phyloP scores from a whole-genome alignment of 2,329 filamentous ascomycete species.

The Venturia oleaginea region DNA sequence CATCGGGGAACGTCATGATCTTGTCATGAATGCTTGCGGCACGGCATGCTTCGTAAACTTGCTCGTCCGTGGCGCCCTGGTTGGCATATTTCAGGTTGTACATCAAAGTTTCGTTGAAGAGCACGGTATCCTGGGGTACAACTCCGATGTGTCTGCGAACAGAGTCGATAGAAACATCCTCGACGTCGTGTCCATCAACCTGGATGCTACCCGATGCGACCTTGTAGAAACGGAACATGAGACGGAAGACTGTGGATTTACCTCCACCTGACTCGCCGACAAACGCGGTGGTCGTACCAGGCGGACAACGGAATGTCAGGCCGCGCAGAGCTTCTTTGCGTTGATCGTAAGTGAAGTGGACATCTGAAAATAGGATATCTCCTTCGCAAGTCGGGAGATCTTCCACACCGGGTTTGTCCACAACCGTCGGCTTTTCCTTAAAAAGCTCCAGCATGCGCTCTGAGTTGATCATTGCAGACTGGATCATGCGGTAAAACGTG shows the following conservation, averaged over 20 bases:
- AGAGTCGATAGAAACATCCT: constrained; percentile 87
- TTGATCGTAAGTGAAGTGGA: constrained; percentile 82
- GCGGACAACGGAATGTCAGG: constrained; percentile 73
- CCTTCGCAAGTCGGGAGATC: constrained; percentile 62
- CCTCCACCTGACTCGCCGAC: constrained; percentile 95
- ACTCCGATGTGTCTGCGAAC: constrained; percentile 85
- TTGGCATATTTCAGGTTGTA: constrained; percentile 91
- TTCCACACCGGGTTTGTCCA: constrained; percentile 61
- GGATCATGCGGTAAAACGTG: constrained; percentile 90
- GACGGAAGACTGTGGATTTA: constrained; percentile 91
- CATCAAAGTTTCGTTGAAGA: constrained; percentile 93
- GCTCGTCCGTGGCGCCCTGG: constrained; percentile 66
- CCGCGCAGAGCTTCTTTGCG: constrained; percentile 78
- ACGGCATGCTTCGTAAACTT: constrained; percentile 71
- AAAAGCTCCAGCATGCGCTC: constrained; percentile 93
- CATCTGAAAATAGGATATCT: constrained; percentile 77
- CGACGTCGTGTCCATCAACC: constrained; percentile 76
- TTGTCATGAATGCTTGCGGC: constrained; percentile 90
- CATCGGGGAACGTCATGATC: constrained; percentile 79
- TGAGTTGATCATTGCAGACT: constrained; percentile 94
- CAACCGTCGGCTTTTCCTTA: constrained; percentile 87
- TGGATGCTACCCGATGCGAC: constrained; percentile 68
- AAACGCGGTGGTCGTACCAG: constrained; percentile 89
- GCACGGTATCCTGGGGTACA: constrained; percentile 89
- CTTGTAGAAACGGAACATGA: constrained; percentile 96